Conservation (phyloP, 2,329 filamentous ascomycete genomes). For the Botrytis cinerea region DNA sequence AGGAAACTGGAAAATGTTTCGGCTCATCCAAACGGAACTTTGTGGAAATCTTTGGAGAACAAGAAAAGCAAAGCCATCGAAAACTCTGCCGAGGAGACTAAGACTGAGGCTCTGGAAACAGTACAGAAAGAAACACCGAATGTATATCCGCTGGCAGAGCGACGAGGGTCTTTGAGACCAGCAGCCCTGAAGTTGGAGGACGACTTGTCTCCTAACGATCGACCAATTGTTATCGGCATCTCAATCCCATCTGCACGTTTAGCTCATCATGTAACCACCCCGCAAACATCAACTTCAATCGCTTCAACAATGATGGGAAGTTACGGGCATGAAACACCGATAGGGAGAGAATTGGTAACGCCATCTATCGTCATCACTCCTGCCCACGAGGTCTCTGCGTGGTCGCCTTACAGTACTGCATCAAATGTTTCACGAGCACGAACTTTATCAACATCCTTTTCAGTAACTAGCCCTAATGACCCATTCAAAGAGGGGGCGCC, state of each 20-base stretch:
- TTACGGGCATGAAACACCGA: conserved; percentile 34
- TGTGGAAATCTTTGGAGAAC: conserved; percentile 39
- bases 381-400: conserved; percentile 45
- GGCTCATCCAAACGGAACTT: conserved; percentile 30
- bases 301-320: conserved; percentile 34
- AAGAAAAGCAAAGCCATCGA: conserved; percentile 29
- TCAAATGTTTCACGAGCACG: conserved; percentile 27
- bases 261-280: conserved; percentile 51
- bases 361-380: conserved; percentile 56
- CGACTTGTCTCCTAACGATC: conserved; percentile 66
- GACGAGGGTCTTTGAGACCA: conserved; percentile 19
- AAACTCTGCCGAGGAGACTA: conserved; percentile 20
- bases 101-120: background rate
- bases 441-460: conserved; percentile 51
- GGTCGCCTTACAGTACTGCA: conserved; percentile 37
- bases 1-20: conserved; percentile 54
- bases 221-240: conserved; percentile 74
- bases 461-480: conserved; percentile 51
- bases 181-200: conserved; percentile 29
- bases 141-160: conserved; percentile 15
- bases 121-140: background rate
- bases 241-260: conserved; percentile 58
- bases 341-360: conserved; percentile 41
- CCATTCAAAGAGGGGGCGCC: conserved; percentile 48
- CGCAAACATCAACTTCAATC: conserved; percentile 46